These are phyloP conservation scores for Salisapilia sapeloensis DNA, from an alignment of 352 stramenopile genomes.

Conservation along the genomic window DNA sequence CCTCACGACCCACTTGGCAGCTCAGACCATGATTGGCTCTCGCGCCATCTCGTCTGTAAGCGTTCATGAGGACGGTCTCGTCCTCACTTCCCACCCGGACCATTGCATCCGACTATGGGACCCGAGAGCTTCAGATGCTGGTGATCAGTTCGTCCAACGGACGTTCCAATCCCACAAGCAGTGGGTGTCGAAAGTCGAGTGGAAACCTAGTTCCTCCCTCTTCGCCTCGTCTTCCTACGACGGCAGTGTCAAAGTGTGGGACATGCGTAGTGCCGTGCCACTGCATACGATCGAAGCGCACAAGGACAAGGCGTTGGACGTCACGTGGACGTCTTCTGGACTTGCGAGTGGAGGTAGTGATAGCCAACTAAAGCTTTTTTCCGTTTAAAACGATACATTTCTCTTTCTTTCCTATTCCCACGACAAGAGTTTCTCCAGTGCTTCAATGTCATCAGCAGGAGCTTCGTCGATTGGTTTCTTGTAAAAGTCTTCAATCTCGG, in stretches of 20 bases:
- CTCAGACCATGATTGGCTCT: slow-evolving; percentile 58
- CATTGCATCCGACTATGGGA: slow-evolving; percentile 73
- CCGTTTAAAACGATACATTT: slow-evolving; percentile 28
- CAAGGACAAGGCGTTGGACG: slow-evolving; percentile 46
- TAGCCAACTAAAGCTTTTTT: slow-evolving; percentile 79
- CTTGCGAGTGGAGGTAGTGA: slow-evolving; percentile 72
- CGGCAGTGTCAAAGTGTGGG: slow-evolving; percentile 68
- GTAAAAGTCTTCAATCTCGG: slow-evolving; percentile 75
- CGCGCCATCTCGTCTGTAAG: slow-evolving; percentile 58
- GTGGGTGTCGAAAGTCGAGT: slow-evolving; percentile 66
- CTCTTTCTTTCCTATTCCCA: slow-evolving; percentile 33
- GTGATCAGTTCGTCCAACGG: slow-evolving; percentile 54
- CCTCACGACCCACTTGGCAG: slow-evolving; percentile 45
- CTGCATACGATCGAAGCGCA: slow-evolving; percentile 63
- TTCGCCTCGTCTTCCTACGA: slow-evolving; percentile 70
- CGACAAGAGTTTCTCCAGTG: slow-evolving; percentile 68
- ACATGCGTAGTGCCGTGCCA: slow-evolving; percentile 50
- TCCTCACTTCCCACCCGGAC: slow-evolving; percentile 69
- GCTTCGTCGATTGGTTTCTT: slow-evolving; percentile 49
- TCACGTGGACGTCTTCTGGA: slow-evolving; percentile 34
- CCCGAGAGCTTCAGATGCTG: slow-evolving; percentile 37
- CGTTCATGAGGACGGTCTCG: slow-evolving; percentile 34
- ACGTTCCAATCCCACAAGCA: slow-evolving; percentile 76
- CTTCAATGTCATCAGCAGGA: slow-evolving; percentile 68
- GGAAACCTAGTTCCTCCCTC: slow-evolving; percentile 29